phyloP scores from a whole-genome alignment of 208 protist genomes.

The Leishmania mexicana region DNA sequence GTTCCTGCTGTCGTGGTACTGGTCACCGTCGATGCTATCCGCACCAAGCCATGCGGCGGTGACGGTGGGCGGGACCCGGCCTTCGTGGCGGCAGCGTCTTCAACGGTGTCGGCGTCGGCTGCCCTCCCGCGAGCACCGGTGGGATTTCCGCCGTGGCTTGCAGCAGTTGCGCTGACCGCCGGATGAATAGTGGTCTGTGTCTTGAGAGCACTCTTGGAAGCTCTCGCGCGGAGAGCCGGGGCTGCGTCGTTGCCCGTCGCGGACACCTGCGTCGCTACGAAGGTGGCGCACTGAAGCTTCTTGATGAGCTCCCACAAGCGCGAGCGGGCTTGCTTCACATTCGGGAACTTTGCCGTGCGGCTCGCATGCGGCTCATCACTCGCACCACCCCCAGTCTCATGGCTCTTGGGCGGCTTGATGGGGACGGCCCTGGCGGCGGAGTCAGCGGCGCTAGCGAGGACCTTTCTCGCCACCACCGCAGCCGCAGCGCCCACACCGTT shows the following conservation, averaged over 20 bases:
- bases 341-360: background rate
- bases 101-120: background rate
- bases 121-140: background rate
- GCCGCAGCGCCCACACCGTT: constrained; percentile 32
- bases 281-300: constrained; percentile 24
- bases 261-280: constrained; percentile 16
- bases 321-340: constrained; percentile 20
- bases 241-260: background rate
- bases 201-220: background rate
- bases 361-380: background rate
- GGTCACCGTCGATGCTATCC: background rate
- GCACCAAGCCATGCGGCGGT: background rate
- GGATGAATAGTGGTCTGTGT: background rate
- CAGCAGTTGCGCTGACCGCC: background rate
- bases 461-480: background rate
- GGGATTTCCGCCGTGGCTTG: background rate
- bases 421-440: background rate
- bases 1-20: background rate
- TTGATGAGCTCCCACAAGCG: constrained; percentile 16
- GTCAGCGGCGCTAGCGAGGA: background rate
- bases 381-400: background rate
- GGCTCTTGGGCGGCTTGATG: background rate
- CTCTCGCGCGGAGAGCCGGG: background rate
- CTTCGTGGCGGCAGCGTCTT: background rate
- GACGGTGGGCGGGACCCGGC: background rate